phyloP scores from a whole-genome alignment of 148 eudicot species.

The Arctostaphylos glauca region DNA sequence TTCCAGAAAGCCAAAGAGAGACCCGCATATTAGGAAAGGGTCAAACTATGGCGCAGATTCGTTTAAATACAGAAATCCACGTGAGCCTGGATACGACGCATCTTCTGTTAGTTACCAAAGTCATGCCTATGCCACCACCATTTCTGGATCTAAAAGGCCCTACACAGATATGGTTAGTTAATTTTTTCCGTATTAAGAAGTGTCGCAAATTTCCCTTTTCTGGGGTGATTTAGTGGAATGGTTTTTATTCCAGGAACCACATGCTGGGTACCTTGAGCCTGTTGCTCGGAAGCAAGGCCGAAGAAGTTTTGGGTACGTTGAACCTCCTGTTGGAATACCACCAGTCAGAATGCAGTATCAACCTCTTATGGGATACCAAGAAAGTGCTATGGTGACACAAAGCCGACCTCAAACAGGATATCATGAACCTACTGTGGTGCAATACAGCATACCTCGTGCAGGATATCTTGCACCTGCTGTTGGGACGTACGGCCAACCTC shows the following conservation, averaged over 20 bases:
- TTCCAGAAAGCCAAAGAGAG: slow-evolving; percentile 21
- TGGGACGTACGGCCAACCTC: slow-evolving; percentile 18
- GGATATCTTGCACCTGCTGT: slow-evolving; percentile 18
- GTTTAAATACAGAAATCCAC: slow-evolving; percentile 14
- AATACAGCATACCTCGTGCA: slow-evolving; percentile 6
- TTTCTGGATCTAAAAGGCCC: slow-evolving; percentile 23
- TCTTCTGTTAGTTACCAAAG: slow-evolving; percentile 13
- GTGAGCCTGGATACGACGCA: slow-evolving; percentile 13
- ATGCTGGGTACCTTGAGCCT: slow-evolving; percentile 32
- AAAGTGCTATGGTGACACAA: slow-evolving; percentile 12
- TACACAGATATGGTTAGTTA: slow-evolving; percentile 26
- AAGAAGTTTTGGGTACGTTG: slow-evolving; percentile 13
- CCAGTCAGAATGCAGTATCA: slow-evolving; percentile 12
- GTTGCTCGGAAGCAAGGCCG: slow-evolving; percentile 13
- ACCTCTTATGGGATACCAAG: slow-evolving; percentile 14
- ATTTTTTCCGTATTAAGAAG: background rate
- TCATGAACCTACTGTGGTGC: slow-evolving; percentile 1
- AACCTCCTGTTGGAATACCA: slow-evolving; percentile 9
- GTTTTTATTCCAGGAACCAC: slow-evolving; percentile 29
- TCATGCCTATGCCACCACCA: background rate
- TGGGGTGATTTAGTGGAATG: background rate
- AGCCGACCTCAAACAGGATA: slow-evolving; percentile 16
- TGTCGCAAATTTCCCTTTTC: background rate
- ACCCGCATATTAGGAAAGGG: slow-evolving; percentile 6
- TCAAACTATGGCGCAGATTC: slow-evolving; percentile 11